Evolutionary conservation across 2,329 filamentous ascomycete genomes (phyloP).

Genomic region (Blastomyces silverae): DNA sequence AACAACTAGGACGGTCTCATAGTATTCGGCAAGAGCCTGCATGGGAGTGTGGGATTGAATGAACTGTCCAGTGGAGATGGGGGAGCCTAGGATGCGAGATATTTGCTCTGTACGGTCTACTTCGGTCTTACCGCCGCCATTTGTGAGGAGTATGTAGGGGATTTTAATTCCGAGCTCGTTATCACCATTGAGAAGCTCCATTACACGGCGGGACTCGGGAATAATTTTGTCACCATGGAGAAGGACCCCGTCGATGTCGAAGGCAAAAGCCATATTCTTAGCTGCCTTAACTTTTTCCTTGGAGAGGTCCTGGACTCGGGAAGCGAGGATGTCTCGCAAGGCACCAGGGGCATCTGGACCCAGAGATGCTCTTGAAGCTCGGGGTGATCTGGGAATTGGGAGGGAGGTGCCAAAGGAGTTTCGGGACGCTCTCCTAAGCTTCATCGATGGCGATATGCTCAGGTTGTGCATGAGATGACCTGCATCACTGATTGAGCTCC

Average conservation of each 20-base stretch:
- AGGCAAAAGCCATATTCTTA: constrained; percentile 77
- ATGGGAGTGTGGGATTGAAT: constrained; percentile 72
- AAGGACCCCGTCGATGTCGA: constrained; percentile 62
- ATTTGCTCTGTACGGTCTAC: constrained; percentile 59
- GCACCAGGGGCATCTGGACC: constrained; percentile 54
- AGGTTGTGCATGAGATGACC: constrained; percentile 66
- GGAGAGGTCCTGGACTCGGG: constrained; percentile 62
- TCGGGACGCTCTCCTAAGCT: constrained; percentile 60
- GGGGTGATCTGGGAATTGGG: constrained; percentile 64
- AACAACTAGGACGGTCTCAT: constrained; percentile 66
- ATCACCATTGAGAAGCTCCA: constrained; percentile 66
- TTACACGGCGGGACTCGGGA: constrained; percentile 57
- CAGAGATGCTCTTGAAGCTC: constrained; percentile 60
- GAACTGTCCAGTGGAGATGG: constrained; percentile 65
- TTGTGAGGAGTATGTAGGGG: constrained; percentile 66
- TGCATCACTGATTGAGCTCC: constrained; percentile 62
- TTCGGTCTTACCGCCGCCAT: constrained; percentile 67
- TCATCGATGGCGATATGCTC: constrained; percentile 60
- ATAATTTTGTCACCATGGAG: constrained; percentile 67
- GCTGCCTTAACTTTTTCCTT: constrained; percentile 59
- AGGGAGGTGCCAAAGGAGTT: constrained; percentile 70
- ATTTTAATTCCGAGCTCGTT: constrained; percentile 75
- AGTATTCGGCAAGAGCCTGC: constrained; percentile 69
- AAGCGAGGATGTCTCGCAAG: constrained; percentile 58
- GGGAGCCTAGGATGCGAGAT: constrained; percentile 57